Evolutionary conservation across 2,329 filamentous ascomycete species (phyloP), one percentile per base, ranked within the genome.

Genomic region (Acarospora socialis): DNA sequence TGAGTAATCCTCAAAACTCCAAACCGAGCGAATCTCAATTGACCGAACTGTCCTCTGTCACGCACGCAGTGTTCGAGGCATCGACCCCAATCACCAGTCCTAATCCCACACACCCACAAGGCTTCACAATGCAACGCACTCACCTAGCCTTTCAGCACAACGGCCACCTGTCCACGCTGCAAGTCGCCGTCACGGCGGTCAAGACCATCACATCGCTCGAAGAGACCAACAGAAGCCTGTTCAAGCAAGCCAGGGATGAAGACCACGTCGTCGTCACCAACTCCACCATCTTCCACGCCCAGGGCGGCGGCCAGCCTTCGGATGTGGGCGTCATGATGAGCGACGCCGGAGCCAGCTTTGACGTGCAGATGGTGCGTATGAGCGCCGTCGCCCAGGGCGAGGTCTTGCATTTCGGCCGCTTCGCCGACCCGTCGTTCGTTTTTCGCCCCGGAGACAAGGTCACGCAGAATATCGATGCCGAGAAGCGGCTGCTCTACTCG

Each of bases 271-370:
- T 81, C 13, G 61, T 71, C 4, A 77, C 73, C 0, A 58, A 68
- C 2, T 54, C 67, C 28, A 82, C 78, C n/a, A 74, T 82, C 38
- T 83, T 83, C 53, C 74, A 83, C 39, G 71, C 75, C 0, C 78
- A 83, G 51, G 78, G 78, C 13, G 78, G 78, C 37, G 78, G 78
- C 5, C 78, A 83, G 45, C 78, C 78, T 1, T 75, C 69, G 0
- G 78, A 83, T 39, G 60, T 64, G 7, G 78, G 78, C 13, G 55
- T 47, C 23, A 77, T 82, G 39, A 54, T 52, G 0, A 17, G 41
- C 8, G 22, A 40, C 7, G 33, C 43, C 10, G 43, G 43, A 5
- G 36, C n/a, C 16, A 46, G 42, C 0, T 75, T 80, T 42, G 46
- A 58, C 13, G 70, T 81, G 6, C 53, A 52, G 3, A 55, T 66